Conservation (phyloP, 768 basidiomycete species). For the Omphalotus guepiniiformis region DNA sequence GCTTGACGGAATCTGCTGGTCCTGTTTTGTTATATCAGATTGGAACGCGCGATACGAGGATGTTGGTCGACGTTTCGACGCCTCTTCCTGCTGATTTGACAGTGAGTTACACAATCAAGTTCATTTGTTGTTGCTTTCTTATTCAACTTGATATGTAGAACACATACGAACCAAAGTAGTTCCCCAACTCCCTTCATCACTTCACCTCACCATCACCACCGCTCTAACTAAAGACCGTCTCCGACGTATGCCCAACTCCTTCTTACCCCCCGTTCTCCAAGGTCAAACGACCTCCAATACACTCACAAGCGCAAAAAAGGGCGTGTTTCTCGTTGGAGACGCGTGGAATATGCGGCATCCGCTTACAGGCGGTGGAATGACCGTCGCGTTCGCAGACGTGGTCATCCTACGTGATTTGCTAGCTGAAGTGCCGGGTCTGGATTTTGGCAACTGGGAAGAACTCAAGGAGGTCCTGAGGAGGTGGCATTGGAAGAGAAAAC, state of each 20-base stretch:
- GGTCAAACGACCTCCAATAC: not conserved
- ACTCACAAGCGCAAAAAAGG: slow-evolving; percentile 1
- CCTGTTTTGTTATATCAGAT: slow-evolving; percentile 95
- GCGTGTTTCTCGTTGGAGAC: slow-evolving; percentile 82
- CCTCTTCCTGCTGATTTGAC: slow-evolving; percentile 82
- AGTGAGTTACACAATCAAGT: slow-evolving; percentile 31
- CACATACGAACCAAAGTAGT: slow-evolving; percentile 72
- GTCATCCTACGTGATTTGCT: slow-evolving; percentile 68
- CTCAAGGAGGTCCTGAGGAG: slow-evolving; percentile 49
- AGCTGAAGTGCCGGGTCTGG: slow-evolving; percentile 23
- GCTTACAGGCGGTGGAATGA: slow-evolving; percentile 97
- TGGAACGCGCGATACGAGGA: slow-evolving; percentile 81
- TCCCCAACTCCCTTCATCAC: slow-evolving; percentile 73
- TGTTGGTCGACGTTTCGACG: slow-evolving; percentile 85
- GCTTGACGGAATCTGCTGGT: slow-evolving; percentile 72
- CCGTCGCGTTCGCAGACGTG: slow-evolving; percentile 87
- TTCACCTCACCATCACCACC: slow-evolving; percentile 59
- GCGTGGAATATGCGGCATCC: slow-evolving; percentile 99
- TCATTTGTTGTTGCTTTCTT: not conserved
- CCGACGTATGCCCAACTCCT: slow-evolving; percentile 93
- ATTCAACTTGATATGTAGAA: slow-evolving; percentile 35
- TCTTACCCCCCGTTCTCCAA: slow-evolving; percentile 79
- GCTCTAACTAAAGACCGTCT: slow-evolving; percentile 80
- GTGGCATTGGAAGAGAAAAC: slow-evolving; percentile 89
- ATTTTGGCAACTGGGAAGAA: slow-evolving; percentile 47